A percentile compares a stretch with the other conserved stretches of the same genome.
These are phyloP conservation scores for Hymenoscyphus occultus DNA, from an alignment of 2,329 filamentous ascomycete species.

Conservation along the genomic window DNA sequence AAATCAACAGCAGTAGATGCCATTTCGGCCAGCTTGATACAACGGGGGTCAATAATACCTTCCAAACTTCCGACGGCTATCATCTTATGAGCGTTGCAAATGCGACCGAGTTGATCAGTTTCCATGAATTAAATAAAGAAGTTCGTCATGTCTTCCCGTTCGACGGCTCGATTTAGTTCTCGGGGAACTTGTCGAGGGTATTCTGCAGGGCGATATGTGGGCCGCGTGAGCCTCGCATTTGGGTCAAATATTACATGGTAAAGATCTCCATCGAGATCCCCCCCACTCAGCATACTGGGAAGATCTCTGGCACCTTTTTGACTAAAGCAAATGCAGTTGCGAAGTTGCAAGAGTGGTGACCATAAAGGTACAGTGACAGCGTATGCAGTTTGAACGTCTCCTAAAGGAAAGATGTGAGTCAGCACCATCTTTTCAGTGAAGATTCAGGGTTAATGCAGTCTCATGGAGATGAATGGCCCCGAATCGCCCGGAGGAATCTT, in stretches of 20 bases:
- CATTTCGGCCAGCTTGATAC: slow-evolving; percentile 7
- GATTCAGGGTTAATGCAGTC: too few relatives aligned
- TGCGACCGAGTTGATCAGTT: slow-evolving; percentile 62
- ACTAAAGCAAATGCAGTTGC: slow-evolving; percentile 78
- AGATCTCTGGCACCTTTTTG: slow-evolving; percentile 69
- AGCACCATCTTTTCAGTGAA: too few relatives aligned
- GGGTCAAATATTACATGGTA: slow-evolving; percentile 77
- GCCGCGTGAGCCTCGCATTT: slow-evolving; percentile 42
- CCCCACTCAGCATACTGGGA: slow-evolving; percentile 74
- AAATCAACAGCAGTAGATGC: slow-evolving; percentile 8
- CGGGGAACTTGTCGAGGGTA: slow-evolving; percentile 59
- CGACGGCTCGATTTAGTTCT: slow-evolving; percentile 59
- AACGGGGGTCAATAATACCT: slow-evolving; percentile 49
- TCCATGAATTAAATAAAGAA: slow-evolving; percentile 81
- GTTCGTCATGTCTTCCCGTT: slow-evolving; percentile 64
- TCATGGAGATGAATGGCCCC: too few relatives aligned
- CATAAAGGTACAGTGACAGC: slow-evolving; percentile 58
- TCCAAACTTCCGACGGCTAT: slow-evolving; percentile 54
- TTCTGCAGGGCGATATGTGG: slow-evolving; percentile 57
- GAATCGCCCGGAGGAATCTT: too few relatives aligned
- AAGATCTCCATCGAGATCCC: slow-evolving; percentile 79
- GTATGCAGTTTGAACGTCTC: slow-evolving; percentile 64
- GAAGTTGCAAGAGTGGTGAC: slow-evolving; percentile 59
- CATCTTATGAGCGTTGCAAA: slow-evolving; percentile 62
- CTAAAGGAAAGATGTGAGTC: too few relatives aligned